Conservation (phyloP, 2,329 filamentous ascomycete genomes). For the Botrytis paeoniae region DNA sequence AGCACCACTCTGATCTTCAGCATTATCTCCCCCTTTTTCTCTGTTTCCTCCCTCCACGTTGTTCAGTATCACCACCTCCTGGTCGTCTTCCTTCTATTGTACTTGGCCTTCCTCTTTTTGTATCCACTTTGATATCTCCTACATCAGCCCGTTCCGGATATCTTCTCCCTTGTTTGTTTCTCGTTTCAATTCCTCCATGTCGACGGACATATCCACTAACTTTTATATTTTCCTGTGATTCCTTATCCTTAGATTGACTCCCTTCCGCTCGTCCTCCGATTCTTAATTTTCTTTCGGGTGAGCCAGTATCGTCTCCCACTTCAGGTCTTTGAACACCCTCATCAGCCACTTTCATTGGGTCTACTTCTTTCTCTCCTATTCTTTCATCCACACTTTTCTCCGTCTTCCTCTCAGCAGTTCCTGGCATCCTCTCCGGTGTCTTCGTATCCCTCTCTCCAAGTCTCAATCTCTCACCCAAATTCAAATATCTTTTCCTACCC, state of each 20-base stretch:
- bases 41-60: not conserved
- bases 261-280: not conserved
- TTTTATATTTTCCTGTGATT: not conserved
- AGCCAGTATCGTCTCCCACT: not conserved
- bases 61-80: not conserved
- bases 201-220: not conserved
- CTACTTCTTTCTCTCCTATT: not conserved
- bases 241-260: not conserved
- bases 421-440: not conserved
- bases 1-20: not conserved
- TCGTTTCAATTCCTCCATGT: not conserved
- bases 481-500: no score
- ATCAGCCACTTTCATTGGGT: not conserved
- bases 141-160: not conserved
- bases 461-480: not conserved
- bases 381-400: not conserved
- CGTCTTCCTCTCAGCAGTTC: fast-evolving
- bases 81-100: no score
- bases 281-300: not conserved
- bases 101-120: not conserved
- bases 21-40: not conserved
- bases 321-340: not conserved
- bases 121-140: not conserved
- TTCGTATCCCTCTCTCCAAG: not conserved
- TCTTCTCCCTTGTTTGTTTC: not conserved